phyloP scores from a whole-genome alignment of 768 basidiomycete genomes.

The Suillus placidus region DNA sequence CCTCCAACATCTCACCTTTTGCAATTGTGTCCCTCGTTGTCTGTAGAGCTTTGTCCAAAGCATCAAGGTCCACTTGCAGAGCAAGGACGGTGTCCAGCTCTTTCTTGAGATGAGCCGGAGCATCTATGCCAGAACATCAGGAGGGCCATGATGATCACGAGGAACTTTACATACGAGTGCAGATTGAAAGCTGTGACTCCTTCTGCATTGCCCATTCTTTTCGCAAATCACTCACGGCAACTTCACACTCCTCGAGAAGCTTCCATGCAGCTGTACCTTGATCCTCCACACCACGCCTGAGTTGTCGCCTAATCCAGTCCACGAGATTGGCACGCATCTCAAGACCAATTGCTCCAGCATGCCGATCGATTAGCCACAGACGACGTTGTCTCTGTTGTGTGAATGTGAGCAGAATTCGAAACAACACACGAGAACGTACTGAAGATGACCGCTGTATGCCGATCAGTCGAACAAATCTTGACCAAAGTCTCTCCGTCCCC shows the following conservation, averaged over 20 bases:
- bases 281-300: constrained; percentile 18
- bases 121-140: constrained; percentile 18
- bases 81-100: constrained; percentile 34
- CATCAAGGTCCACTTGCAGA: constrained; percentile 33
- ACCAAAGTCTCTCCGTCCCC: too few relatives aligned
- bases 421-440: too few relatives aligned
- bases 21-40: constrained; percentile 14
- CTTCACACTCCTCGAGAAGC: not conserved
- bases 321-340: constrained; percentile 35
- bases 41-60: constrained; percentile 25
- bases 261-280: constrained; percentile 13
- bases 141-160: not conserved
- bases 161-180: constrained; percentile 4
- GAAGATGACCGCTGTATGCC: too few relatives aligned
- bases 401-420: too few relatives aligned
- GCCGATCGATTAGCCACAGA: too few relatives aligned
- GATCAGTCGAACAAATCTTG: too few relatives aligned
- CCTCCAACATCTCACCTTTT: not conserved
- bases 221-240: not conserved
- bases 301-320: constrained; percentile 32
- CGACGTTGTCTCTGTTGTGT: too few relatives aligned
- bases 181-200: constrained; percentile 12
- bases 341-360: constrained; percentile 17
- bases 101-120: constrained; percentile 33
- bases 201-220: constrained; percentile 9